Evolutionary conservation across 495 filamentous ascomycete species (phyloP), one percentile per base, ranked within the genome.

Genomic region (Polyplosphaeria fusca): DNA sequence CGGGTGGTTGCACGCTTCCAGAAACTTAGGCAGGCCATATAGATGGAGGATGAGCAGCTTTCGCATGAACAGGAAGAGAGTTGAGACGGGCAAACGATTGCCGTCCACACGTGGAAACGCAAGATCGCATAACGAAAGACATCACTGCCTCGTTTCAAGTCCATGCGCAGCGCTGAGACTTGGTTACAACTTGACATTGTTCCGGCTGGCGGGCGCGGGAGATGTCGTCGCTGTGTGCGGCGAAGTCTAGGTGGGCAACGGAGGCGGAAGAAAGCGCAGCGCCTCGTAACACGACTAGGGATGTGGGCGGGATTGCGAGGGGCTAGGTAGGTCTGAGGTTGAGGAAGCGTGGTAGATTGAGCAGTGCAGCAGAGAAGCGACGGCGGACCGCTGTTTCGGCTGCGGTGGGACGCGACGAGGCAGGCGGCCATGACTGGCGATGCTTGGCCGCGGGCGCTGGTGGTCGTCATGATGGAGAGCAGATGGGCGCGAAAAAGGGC

Each of bases 111-210:
- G 52, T 62, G 59, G 52, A 55, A 51, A 51, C 37, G 35, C 42
- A 26, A 28, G 46, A 39, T n/a, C 42, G 59, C 59, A 57, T 62
- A 40, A 57, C 32, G n/a, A 27, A 35, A 44, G 48, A 23, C 46
- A 37, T 32, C 49, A 43, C 38, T 39, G 49, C 26, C 28, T 27
- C 38, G 59, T 62, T 62, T 62, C 59, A 53, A 46, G 59, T 52
- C 59, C 47, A 58, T 58, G 59, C 59, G 41, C 47, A 48, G 19
- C 25, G 53, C 46, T 26, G n/a, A 42, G 59, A 24, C 35, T 28
- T 47, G 37, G 20, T 48, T 19, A 32, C 39, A 40, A 50, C 52
- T 23, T 47, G 43, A 49, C 16, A 37, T 26, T 12, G 11, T 14
- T 25, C 26, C 32, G 43, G 49, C 42, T 47, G 44, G 18, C 48